Conservation (phyloP, 164 flowering plant species). For the Liriodendron chinense region DNA sequence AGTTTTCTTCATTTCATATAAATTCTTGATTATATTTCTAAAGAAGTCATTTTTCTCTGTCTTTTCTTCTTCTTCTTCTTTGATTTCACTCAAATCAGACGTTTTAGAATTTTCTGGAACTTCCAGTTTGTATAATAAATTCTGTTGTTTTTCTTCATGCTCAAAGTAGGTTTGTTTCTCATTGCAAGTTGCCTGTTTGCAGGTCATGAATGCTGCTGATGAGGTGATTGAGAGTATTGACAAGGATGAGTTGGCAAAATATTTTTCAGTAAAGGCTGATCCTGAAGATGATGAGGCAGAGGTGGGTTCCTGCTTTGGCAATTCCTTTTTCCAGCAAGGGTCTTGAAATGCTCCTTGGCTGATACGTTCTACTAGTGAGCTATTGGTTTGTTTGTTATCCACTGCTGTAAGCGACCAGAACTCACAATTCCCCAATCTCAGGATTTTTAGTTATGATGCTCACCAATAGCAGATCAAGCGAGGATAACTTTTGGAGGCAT, state of each 20-base stretch:
- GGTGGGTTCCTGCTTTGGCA: conserved; percentile 34
- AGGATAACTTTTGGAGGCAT: too few relatives aligned
- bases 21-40: too few relatives aligned
- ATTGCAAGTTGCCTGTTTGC: conserved; percentile 17
- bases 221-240: conserved; percentile 85
- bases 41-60: too few relatives aligned
- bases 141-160: background rate
- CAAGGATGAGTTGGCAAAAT: conserved; percentile 76
- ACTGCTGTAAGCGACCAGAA: background rate
- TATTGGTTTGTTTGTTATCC: background rate
- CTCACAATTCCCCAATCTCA: background rate
- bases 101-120: background rate
- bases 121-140: background rate
- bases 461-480: too few relatives aligned
- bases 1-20: too few relatives aligned
- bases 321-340: background rate
- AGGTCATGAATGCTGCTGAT: conserved; percentile 82
- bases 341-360: background rate
- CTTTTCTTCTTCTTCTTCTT: too few relatives aligned
- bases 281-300: conserved; percentile 92
- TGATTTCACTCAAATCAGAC: background rate
- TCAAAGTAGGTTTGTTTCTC: background rate
- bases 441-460: background rate
- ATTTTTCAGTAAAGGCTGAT: conserved; percentile 56
- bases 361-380: background rate